A percentile compares a stretch with the other conserved stretches of the same genome.
phyloP scores from a whole-genome alignment of 2,329 filamentous ascomycete genomes.

The Xylariaceae sp. region DNA sequence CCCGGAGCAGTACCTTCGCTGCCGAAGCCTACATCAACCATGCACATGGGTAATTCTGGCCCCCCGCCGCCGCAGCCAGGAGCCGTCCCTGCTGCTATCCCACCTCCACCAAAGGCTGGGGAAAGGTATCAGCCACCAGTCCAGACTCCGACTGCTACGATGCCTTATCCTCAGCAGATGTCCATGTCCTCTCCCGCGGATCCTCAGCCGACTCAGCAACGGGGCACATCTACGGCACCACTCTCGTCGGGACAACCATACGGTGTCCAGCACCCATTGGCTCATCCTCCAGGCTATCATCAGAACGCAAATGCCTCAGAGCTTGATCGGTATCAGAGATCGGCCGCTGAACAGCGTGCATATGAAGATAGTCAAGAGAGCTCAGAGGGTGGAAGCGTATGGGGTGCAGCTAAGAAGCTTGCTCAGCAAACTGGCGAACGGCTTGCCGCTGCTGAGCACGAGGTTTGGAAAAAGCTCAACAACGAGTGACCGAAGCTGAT shows the following conservation, averaged over 20 bases:
- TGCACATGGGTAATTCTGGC: constrained; percentile 28
- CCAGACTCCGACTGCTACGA: constrained; percentile 30
- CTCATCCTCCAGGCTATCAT: constrained; percentile 55
- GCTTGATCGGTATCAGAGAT: constrained; percentile 46
- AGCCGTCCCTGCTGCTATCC: constrained; percentile 47
- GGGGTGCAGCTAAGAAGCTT: constrained; percentile 57
- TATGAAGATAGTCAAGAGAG: constrained; percentile 26
- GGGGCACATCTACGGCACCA: constrained; percentile 43
- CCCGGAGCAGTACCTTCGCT: constrained; percentile 47
- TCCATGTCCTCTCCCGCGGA: constrained; percentile 46
- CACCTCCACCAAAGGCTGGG: constrained; percentile 52
- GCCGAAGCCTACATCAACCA: constrained; percentile 44
- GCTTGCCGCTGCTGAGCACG: constrained; percentile 56
- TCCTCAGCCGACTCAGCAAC: constrained; percentile 40
- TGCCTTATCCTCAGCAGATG: constrained; percentile 48
- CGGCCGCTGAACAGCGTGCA: constrained; percentile 37
- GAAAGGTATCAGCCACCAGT: constrained; percentile 41
- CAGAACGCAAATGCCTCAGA: constrained; percentile 55
- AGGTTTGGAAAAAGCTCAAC: constrained; percentile 64
- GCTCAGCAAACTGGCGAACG: constrained; percentile 55
- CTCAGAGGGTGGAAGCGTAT: constrained; percentile 40
- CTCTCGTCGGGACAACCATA: constrained; percentile 31
- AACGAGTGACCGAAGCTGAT: constrained; percentile 41
- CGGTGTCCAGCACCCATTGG: constrained; percentile 30
- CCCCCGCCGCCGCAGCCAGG: constrained; percentile 59